Conservation (phyloP, 1,284 basidiomycete genomes). For the Ustilago crameri region DNA sequence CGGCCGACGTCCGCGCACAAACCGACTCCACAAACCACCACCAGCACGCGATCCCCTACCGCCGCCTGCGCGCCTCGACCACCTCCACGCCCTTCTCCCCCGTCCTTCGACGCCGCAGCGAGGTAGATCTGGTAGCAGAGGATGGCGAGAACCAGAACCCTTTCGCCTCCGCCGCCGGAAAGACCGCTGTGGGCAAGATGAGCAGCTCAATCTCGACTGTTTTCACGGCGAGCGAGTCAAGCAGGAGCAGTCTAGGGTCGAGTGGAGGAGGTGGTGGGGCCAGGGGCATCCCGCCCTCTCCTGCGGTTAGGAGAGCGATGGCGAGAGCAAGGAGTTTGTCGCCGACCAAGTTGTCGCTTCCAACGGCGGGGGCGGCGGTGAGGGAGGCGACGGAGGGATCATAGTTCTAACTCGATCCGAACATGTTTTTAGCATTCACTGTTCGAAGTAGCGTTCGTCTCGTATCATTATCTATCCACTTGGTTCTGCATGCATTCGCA, state of each 20-base stretch:
- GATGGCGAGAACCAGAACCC: slow-evolving; percentile 32
- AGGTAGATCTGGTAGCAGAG: background rate
- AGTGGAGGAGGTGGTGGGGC: background rate
- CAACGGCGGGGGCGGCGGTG: background rate
- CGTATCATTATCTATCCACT: too few relatives aligned
- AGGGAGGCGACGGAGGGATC: background rate
- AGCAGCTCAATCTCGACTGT: background rate
- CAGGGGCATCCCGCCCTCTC: slow-evolving; percentile 35
- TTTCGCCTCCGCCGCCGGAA: slow-evolving; percentile 1
- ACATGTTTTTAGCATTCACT: too few relatives aligned
- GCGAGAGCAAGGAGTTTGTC: slow-evolving; percentile 36
- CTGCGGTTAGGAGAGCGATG: slow-evolving; percentile 41
- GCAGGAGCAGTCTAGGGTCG: slow-evolving; percentile 1
- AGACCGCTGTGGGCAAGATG: background rate
- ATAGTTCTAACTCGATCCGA: too few relatives aligned
- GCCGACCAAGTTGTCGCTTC: slow-evolving; percentile 12
- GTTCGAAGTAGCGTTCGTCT: too few relatives aligned
- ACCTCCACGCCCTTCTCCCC: slow-evolving; percentile 20
- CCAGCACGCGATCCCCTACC: slow-evolving; percentile 25
- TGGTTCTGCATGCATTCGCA: too few relatives aligned
- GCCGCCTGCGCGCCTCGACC: slow-evolving; percentile 16
- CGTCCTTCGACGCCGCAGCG: background rate
- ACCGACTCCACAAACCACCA: slow-evolving; percentile 8
- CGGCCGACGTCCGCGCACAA: slow-evolving; percentile 10
- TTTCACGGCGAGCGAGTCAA: background rate